These are phyloP conservation scores for Globisporangium takayamanum DNA, from an alignment of 352 stramenopile genomes.

Conservation along the genomic window DNA sequence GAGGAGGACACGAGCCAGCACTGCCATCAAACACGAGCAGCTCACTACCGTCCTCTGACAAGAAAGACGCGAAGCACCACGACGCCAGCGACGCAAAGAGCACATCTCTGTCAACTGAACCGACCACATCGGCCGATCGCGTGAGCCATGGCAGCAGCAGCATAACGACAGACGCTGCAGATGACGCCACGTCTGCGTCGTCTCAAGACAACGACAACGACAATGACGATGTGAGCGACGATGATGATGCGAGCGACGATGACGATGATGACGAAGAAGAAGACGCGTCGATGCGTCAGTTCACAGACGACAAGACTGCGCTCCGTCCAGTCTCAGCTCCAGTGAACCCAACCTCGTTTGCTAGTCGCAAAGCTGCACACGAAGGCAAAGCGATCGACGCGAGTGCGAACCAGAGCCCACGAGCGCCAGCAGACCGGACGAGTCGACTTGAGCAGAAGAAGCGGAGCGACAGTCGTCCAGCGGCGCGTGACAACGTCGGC, in stretches of 20 bases:
- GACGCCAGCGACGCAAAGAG: not conserved
- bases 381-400: not conserved
- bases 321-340: constrained; percentile 19
- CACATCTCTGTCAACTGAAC: not conserved
- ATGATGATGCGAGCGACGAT: not conserved
- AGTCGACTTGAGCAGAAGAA: not conserved
- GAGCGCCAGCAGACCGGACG: not conserved
- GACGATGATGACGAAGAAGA: constrained; percentile 6
- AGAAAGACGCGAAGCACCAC: not conserved
- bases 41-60: not conserved
- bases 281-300: not conserved
- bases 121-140: not conserved
- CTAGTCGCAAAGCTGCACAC: not conserved
- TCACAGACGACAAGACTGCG: not conserved
- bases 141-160: constrained; percentile 11
- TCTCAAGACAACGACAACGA: constrained; percentile 1
- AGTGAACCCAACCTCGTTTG: not conserved
- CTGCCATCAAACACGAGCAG: too few species aligned
- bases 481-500: too few species aligned
- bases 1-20: too few species aligned
- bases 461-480: not conserved
- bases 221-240: not conserved
- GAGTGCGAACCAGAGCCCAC: not conserved
- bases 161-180: constrained; percentile 12
- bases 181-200: constrained; percentile 1